phyloP scores from a whole-genome alignment of 805 yeast genomes.

The Groenewaldozyma tartarivorans region DNA sequence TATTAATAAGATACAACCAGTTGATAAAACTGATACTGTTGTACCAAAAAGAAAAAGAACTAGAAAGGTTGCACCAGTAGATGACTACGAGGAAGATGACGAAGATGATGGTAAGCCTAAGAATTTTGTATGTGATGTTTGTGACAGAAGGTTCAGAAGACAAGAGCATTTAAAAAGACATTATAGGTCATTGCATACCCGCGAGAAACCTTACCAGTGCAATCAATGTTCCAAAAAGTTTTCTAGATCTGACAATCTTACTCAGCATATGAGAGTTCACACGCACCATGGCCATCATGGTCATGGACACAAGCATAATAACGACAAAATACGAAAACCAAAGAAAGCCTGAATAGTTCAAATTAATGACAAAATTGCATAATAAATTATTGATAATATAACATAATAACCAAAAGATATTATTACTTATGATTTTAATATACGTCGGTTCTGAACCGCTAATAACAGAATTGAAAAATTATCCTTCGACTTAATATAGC shows the following conservation, averaged over 20 bases:
- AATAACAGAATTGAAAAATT: too few relatives aligned
- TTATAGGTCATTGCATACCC: conserved; percentile 57
- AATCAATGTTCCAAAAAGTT: conserved; percentile 25
- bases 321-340: neutral
- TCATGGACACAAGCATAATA: conserved; percentile 1
- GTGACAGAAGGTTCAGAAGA: conserved; percentile 58
- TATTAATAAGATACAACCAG: too few relatives aligned
- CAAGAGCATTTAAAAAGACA: conserved; percentile 74
- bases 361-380: neutral
- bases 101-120: conserved; percentile 31
- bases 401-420: too few relatives aligned
- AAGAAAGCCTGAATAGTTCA: conserved; percentile 7
- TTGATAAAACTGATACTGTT: too few relatives aligned
- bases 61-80: conserved; percentile 3
- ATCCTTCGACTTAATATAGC: too few relatives aligned
- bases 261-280: conserved; percentile 27
- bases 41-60: too few relatives aligned
- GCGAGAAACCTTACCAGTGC: conserved; percentile 45
- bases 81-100: conserved; percentile 25
- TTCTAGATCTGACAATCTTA: conserved; percentile 27
- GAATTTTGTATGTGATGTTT: conserved; percentile 53
- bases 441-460: too few relatives aligned
- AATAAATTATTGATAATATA: neutral
- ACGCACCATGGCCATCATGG: conserved; percentile 2
- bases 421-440: too few relatives aligned